Evolutionary conservation across 2,329 filamentous ascomycete species (phyloP).

Genomic region (Sporothrix sp.): DNA sequence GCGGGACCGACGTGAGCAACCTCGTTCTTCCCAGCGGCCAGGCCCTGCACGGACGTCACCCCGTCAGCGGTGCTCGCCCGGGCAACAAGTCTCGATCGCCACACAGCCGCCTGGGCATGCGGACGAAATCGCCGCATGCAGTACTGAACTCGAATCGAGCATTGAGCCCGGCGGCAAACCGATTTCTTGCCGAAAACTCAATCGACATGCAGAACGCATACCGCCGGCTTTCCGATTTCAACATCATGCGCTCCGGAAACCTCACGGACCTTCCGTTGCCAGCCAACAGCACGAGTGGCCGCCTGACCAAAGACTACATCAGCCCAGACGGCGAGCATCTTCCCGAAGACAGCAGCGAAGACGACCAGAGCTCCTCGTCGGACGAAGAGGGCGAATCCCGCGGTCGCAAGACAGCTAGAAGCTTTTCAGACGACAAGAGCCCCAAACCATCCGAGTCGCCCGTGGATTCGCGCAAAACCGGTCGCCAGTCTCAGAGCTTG

Average conservation of each 20-base stretch:
- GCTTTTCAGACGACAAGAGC: constrained; percentile 31
- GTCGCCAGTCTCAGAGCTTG: constrained; percentile 46
- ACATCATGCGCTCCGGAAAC: constrained; percentile 51
- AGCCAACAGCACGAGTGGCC: constrained; percentile 33
- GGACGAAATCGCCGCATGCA: constrained; percentile 38
- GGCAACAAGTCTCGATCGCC: constrained; percentile 45
- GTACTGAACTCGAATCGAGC: constrained; percentile 16
- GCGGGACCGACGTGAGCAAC: constrained; percentile 40
- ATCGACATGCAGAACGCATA: constrained; percentile 63
- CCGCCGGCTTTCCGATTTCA: constrained; percentile 60
- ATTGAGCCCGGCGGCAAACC: constrained; percentile 31
- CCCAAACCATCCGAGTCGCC: constrained; percentile 26
- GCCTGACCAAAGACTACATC: constrained; percentile 59
- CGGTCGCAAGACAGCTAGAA: constrained; percentile 47
- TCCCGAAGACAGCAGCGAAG: constrained; percentile 58
- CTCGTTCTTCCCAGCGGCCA: constrained; percentile 39
- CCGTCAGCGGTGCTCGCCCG: constrained; percentile 23
- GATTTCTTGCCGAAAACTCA: constrained; percentile 48
- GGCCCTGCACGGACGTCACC: constrained; percentile 30
- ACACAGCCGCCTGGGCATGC: constrained; percentile 38
- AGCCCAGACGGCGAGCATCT: constrained; percentile 57
- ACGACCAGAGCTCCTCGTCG: constrained; percentile 42
- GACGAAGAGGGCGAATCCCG: constrained; percentile 54
- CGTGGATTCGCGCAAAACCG: constrained; percentile 22
- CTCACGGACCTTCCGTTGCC: constrained; percentile 49